These are phyloP conservation scores for Mikania micrantha DNA, from an alignment of 129 eudicot genomes.

Conservation along the genomic window DNA sequence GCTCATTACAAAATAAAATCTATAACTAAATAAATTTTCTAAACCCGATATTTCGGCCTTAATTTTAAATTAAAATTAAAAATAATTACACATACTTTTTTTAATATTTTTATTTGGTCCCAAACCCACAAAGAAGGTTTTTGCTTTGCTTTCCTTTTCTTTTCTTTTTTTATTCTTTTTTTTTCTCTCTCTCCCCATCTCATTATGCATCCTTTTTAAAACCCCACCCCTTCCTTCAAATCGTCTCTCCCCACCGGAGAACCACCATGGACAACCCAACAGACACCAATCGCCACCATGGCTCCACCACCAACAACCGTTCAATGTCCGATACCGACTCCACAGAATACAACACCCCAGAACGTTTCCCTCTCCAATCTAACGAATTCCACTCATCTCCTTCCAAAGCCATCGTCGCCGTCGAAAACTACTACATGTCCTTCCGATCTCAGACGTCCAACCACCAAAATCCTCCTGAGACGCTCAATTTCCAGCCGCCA, in stretches of 20 bases:
- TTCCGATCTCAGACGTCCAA: conserved; percentile 34
- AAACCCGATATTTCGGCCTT: no score
- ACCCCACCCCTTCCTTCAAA: neutral
- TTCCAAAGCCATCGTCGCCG: conserved; percentile 19
- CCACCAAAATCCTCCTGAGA: conserved; percentile 20
- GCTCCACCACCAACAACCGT: conserved; percentile 24
- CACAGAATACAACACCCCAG: conserved; percentile 48
- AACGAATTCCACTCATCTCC: conserved; percentile 16
- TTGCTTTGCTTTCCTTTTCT: no score
- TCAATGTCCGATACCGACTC: conserved; percentile 68
- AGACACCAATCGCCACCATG: conserved; percentile 11
- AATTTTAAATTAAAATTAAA: no score
- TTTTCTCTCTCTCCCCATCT: conserved; percentile 15
- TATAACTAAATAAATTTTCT: no score
- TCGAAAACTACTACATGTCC: conserved; percentile 45
- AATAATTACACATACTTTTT: no score
- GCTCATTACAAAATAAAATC: no score
- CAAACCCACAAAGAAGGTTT: conserved; percentile 27
- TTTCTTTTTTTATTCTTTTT: no score
- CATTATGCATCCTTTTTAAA: conserved; percentile 1
- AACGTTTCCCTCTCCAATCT: conserved; percentile 34
- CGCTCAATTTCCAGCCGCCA: conserved; percentile 16
- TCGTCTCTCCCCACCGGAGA: conserved; percentile 1
- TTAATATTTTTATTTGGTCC: conserved; percentile 12
- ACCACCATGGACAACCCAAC: neutral